Base-by-base conservation (phyloP, 495 filamentous ascomycete genomes). In the Penicillium silybi region DNA sequence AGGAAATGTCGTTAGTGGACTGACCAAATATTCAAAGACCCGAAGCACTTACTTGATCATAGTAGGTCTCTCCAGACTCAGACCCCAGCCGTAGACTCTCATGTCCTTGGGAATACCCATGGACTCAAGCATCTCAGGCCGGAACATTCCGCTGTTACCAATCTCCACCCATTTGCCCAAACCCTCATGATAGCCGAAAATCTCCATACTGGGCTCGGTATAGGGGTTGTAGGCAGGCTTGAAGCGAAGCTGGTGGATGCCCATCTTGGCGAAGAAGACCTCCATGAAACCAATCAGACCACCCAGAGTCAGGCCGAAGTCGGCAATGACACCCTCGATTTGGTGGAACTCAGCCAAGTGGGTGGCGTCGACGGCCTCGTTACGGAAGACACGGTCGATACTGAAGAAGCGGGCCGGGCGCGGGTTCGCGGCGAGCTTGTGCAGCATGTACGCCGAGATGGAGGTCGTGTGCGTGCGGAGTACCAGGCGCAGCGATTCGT, bases 331-430 rank as follows among this genome's bases (percentile, higher is more conserved):
- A 65, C 93, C 93, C 72, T 98, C 93, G 41, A 97, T 85, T 67
- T 98, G 93, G 74, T 97, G 93, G 82, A 98, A 98, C 74, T 98
- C 92, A 13, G 91, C 91, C 56, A 98, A 74, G 76, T 98, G 93
- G 8, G 93, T 97, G 17, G 90, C 90, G 65, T 97, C 93, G 53
- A 98, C 92, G 6, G 89, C 88, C 73, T 98, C 93, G 68, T 93
- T 92, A 58, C 90, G 80, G 83, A 98, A 98, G 52, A 98, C 93
- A 27, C 92, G 84, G 69, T 98, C 93, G 71, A 98, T 97, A 52
- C 87, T 92, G 80, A 98, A 98, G 75, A 95, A 96, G 45, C 90
- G 83, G 11, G 90, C 91, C 0, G 93, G 90, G 8, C 83, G 82
- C 7, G 86, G 86, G 69, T 85, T 80, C 47, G 84, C 79, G 20